Percentiles rank a stretch among this genome's conserved stretches.
phyloP scores from a whole-genome alignment of 352 stramenopile species.

The Phytopythium delawarense region DNA sequence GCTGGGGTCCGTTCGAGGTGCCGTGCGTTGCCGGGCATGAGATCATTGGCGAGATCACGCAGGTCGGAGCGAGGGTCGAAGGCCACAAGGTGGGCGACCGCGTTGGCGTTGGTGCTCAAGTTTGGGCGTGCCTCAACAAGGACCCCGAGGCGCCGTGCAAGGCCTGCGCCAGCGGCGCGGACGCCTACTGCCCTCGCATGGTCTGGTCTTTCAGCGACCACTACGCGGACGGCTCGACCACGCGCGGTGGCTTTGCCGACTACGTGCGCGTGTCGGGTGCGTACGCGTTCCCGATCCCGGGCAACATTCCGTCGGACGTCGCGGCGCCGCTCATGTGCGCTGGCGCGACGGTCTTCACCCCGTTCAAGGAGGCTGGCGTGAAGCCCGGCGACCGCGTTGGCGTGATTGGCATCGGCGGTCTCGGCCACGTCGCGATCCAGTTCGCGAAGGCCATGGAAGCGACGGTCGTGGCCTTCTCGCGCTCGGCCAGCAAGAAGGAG shows the following conservation, averaged over 20 bases:
- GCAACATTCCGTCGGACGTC: not conserved
- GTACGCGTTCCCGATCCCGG: not conserved
- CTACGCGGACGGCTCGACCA: slow-evolving; percentile 23
- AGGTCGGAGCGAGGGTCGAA: slow-evolving; percentile 35
- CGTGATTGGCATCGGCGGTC: slow-evolving; percentile 49
- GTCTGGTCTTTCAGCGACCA: slow-evolving; percentile 37
- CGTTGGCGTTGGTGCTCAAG: slow-evolving; percentile 51
- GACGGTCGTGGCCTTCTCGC: slow-evolving; percentile 37
- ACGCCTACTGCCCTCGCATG: slow-evolving; percentile 44
- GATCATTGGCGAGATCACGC: slow-evolving; percentile 32
- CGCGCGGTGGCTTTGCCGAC: slow-evolving; percentile 43
- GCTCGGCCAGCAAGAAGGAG: slow-evolving; percentile 13
- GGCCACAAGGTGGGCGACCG: slow-evolving; percentile 46
- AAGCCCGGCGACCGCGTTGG: slow-evolving; percentile 22
- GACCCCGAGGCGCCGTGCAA: slow-evolving; percentile 45
- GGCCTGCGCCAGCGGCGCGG: slow-evolving; percentile 34
- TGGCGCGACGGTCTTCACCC: not conserved
- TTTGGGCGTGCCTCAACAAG: slow-evolving; percentile 46
- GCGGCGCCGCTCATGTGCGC: not conserved
- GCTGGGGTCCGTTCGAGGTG: slow-evolving; percentile 28
- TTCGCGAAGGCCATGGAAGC: slow-evolving; percentile 59
- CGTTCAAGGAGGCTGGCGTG: not conserved
- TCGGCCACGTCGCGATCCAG: slow-evolving; percentile 70
- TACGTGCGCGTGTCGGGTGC: not conserved
- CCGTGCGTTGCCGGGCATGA: slow-evolving; percentile 34